Evolutionary conservation across 2,329 filamentous ascomycete genomes (phyloP).

Genomic region (Ambrosiella beaveri): DNA sequence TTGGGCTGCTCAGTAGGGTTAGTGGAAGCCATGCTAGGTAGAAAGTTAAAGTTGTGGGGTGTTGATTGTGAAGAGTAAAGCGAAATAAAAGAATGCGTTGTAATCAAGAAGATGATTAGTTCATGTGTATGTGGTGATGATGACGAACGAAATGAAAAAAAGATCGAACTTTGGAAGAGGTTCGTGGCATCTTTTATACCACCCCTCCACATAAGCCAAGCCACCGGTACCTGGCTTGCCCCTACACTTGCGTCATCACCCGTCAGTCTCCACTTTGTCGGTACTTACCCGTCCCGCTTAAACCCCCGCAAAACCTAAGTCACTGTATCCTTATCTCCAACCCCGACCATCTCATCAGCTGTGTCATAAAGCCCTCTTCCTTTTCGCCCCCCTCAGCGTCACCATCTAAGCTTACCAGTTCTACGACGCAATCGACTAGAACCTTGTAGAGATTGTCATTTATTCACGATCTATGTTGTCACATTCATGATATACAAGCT

Average conservation of each 20-base stretch:
- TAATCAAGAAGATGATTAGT: not conserved
- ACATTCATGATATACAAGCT: not conserved
- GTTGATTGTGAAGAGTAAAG: not conserved
- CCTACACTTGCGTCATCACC: not conserved
- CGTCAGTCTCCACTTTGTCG: not conserved
- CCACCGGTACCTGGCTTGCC: not conserved
- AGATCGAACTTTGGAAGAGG: not conserved
- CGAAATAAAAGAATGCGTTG: not conserved
- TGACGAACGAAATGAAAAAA: not conserved
- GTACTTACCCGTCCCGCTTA: not conserved
- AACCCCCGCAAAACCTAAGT: not conserved
- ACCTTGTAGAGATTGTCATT: not conserved
- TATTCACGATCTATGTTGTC: not conserved
- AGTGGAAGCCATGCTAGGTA: not conserved
- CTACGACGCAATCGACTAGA: not conserved
- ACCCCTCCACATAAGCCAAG: not conserved
- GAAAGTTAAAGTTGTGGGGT: not conserved
- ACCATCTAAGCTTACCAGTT: not conserved
- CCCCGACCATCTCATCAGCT: not conserved
- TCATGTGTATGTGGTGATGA: not conserved
- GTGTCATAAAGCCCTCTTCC: not conserved
- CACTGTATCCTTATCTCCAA: not conserved
- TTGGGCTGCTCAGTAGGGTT: not conserved
- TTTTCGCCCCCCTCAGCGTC: not conserved
- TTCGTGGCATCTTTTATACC: not conserved